Evolutionary conservation across 2,329 filamentous ascomycete species (phyloP), one percentile per base, ranked within the genome.

Genomic region (Leptographium radiaticola): DNA sequence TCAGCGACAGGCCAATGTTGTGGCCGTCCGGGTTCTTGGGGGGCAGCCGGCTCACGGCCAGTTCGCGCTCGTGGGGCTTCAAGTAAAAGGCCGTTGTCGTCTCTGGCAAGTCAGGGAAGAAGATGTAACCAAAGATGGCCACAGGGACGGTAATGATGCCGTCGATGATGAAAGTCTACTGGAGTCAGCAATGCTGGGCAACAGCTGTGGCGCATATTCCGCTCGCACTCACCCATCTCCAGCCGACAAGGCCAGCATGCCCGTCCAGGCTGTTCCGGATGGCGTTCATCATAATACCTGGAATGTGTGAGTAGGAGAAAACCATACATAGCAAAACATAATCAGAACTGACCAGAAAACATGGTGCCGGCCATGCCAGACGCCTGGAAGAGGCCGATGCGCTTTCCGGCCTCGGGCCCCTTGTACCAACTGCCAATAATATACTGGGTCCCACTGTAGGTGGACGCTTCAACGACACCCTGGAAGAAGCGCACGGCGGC

Each of bases 391-490:
- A 84, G 75, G 9, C 76, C 79, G 31, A 70, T 76, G 1, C 80
- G 71, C 61, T 82, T 83, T 2, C 76, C 79, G 0, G 82, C 71
- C 62, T 82, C 79, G 31, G 70, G 67, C 51, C 72, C 70, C 0
- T 73, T 80, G 60, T 81, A 82, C 79, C 79, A 82, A 0, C 73
- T 75, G 2, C 79, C 77, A 1, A 81, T 68, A 55, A 81, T 74
- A 55, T 80, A 81, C 56, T 80, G 76, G 0, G 76, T 71, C 6
- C 75, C 75, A 9, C 76, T 74, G 53, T 80, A 83, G 0, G 75
- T 80, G 16, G 69, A 73, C 0, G 75, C 70, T 51, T 82, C 79
- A 36, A 74, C 71, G 18, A 81, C 65, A 6, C 76, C 79, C 59
- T 72, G 70, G 59, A 76, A 73, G 66, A 76, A 75, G 6, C 78